These are phyloP conservation scores for Brettanomyces custersianus DNA, from an alignment of 805 yeast genomes.

Conservation along the genomic window DNA sequence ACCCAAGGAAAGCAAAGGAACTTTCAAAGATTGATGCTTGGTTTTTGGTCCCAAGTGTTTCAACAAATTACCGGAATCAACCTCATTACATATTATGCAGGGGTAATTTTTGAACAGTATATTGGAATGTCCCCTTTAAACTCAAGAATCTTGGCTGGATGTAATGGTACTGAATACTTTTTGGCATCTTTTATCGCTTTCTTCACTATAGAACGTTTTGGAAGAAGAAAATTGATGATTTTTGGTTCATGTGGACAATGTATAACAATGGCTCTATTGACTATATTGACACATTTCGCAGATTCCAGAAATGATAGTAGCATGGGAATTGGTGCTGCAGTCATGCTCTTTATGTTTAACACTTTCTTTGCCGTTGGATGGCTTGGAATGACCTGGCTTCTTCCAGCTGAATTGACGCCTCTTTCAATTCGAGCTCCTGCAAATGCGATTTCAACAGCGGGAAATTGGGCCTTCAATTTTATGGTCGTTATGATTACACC, in stretches of 20 bases:
- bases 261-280: slow-evolving; percentile 34
- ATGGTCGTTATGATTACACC: slow-evolving; percentile 49
- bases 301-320: slow-evolving; percentile 25
- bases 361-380: slow-evolving; percentile 40
- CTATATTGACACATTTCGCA: slow-evolving; percentile 27
- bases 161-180: slow-evolving; percentile 26
- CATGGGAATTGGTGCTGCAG: slow-evolving; percentile 35
- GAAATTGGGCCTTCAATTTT: slow-evolving; percentile 53
- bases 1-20: slow-evolving; percentile 28
- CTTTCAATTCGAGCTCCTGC: slow-evolving; percentile 42
- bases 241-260: slow-evolving; percentile 30
- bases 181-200: slow-evolving; percentile 32
- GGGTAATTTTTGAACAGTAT: slow-evolving; percentile 40
- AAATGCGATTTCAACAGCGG: slow-evolving; percentile 42
- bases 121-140: slow-evolving; percentile 34
- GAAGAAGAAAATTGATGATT: slow-evolving; percentile 29
- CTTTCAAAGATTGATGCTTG: slow-evolving; percentile 40
- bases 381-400: slow-evolving; percentile 43
- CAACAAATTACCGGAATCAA: slow-evolving; percentile 50
- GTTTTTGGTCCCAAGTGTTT: slow-evolving; percentile 32
- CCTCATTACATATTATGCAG: slow-evolving; percentile 50
- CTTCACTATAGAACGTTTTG: slow-evolving; percentile 36
- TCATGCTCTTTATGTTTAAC: slow-evolving; percentile 39
- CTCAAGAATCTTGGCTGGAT: slow-evolving; percentile 36
- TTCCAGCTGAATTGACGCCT: slow-evolving; percentile 53